Evolutionary conservation across 169 alveolate species (phyloP), one percentile per base, ranked within the genome.

Genomic region (Eimeria sp.): DNA sequence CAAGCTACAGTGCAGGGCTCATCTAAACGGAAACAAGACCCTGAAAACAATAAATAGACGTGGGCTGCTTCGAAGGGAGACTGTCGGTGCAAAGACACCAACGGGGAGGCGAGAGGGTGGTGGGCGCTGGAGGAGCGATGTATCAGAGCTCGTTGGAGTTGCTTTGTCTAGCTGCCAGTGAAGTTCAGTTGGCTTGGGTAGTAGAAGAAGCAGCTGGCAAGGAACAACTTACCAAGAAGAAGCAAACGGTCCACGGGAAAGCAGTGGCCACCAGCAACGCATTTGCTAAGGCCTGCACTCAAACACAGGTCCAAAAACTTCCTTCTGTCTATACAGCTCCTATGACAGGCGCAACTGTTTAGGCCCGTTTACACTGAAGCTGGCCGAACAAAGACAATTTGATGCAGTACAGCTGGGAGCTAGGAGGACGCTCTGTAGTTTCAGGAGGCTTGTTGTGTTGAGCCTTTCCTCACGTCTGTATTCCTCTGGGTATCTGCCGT

Each of bases 161-260:
- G 70, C 27, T 61, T 18, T 5, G 61, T 11, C 61, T 14, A 54
- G 61, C 0, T 61, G 70, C 70, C n/a, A 61, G 16, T 16, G 34
- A 78, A 34, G 2, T 34, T 34, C 40, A 34, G 40, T 34, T 34
- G 40, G 40, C 40, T 34, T 34, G 40, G 40, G 40, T 34, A 34
- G 2, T 34, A 34, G 40, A 1, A 34, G 40, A 11, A 30, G 57
- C 89, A 78, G 11, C 1, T 40, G 27, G 27, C 65, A 80, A 5
- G 6, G 70, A 16, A 0, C 70, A 16, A 47, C 95, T 88, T 51
- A 95, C 97, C 63, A 95, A 65, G 57, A 90, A 82, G 70, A 95
- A 95, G 70, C 95, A 98, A 14, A 98, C 89, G 22, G 97, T 89
- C 99, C 99, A 98, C 43, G 99, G 99, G 63, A 98, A 92, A 43